phyloP scores from a whole-genome alignment of 352 stramenopile genomes.

The Globisporangium echinulatum region DNA sequence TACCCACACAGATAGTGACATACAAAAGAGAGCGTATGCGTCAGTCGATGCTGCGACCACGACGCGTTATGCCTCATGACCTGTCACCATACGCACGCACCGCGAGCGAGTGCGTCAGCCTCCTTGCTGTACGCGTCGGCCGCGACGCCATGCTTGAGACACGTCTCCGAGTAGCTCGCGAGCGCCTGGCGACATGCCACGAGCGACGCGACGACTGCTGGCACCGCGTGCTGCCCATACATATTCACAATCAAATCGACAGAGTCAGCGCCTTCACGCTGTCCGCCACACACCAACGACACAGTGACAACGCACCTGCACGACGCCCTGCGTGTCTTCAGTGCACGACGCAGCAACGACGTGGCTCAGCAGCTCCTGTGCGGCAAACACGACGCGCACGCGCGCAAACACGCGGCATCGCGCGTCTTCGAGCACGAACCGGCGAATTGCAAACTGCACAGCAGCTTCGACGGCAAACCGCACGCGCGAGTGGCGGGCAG shows the following conservation, averaged over 20 bases:
- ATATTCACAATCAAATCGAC: background rate
- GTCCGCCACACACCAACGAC: conserved; percentile 1
- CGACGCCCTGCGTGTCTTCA: conserved; percentile 59
- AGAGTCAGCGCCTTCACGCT: no score
- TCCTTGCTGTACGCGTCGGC: conserved; percentile 61
- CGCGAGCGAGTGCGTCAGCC: conserved; percentile 48
- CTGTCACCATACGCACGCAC: background rate
- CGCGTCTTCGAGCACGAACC: conserved; percentile 48
- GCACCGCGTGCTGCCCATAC: conserved; percentile 46
- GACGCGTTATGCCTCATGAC: background rate
- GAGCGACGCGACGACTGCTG: conserved; percentile 59
- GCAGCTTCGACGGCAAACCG: conserved; percentile 41
- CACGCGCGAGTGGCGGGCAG: conserved; percentile 37
- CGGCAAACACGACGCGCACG: conserved; percentile 36
- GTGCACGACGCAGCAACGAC: conserved; percentile 46
- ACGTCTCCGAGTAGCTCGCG: conserved; percentile 63
- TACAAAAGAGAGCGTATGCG: background rate
- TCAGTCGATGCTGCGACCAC: background rate
- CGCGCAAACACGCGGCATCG: conserved; percentile 35
- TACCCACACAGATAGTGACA: conserved; percentile 6
- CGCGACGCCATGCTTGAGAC: conserved; percentile 48
- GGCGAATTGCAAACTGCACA: conserved; percentile 49
- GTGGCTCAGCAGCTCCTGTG: conserved; percentile 49
- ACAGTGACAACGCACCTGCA: conserved; percentile 37
- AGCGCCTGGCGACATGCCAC: conserved; percentile 59